These are phyloP conservation scores for Serpula lacrymans DNA, from an alignment of 768 basidiomycete species.

Conservation along the genomic window DNA sequence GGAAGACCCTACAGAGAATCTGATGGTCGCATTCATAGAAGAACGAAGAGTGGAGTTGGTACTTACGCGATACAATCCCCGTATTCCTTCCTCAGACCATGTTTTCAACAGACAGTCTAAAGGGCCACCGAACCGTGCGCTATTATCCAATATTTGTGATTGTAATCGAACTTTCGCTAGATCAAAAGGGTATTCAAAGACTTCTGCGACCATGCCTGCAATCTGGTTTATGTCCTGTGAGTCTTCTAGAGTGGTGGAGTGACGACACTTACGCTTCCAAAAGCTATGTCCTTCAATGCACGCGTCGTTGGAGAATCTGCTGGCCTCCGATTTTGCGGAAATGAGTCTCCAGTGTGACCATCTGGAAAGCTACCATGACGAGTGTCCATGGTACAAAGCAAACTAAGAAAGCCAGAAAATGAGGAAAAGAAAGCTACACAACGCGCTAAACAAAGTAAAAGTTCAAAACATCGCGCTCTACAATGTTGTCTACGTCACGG, in stretches of 20 bases:
- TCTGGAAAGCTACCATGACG: constrained; percentile 11
- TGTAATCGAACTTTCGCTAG: constrained; percentile 90
- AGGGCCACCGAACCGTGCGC: constrained; percentile 55
- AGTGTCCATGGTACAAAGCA: constrained; percentile 14
- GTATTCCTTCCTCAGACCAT: constrained; percentile 51
- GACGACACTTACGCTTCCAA: constrained; percentile 41
- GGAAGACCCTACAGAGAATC: constrained; percentile 62
- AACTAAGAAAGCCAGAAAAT: too few relatives aligned
- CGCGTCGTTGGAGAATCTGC: constrained; percentile 6
- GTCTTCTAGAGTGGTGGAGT: neutral
- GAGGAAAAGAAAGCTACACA: too few relatives aligned
- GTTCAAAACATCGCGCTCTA: too few relatives aligned
- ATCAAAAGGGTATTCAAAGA: constrained; percentile 92
- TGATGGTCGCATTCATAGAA: constrained; percentile 11
- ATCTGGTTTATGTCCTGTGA: constrained; percentile 39
- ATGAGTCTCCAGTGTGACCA: neutral
- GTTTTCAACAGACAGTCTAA: constrained; percentile 62
- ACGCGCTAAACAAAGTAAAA: too few relatives aligned
- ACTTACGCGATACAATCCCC: constrained; percentile 53
- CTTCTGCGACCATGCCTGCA: constrained; percentile 82
- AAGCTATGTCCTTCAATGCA: constrained; percentile 45
- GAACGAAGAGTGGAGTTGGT: constrained; percentile 1
- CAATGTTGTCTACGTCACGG: too few relatives aligned
- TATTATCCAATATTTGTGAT: constrained; percentile 73
- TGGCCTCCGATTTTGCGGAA: neutral